Conservation (phyloP, 768 basidiomycete species). For the Sarcomyxa edulis region DNA sequence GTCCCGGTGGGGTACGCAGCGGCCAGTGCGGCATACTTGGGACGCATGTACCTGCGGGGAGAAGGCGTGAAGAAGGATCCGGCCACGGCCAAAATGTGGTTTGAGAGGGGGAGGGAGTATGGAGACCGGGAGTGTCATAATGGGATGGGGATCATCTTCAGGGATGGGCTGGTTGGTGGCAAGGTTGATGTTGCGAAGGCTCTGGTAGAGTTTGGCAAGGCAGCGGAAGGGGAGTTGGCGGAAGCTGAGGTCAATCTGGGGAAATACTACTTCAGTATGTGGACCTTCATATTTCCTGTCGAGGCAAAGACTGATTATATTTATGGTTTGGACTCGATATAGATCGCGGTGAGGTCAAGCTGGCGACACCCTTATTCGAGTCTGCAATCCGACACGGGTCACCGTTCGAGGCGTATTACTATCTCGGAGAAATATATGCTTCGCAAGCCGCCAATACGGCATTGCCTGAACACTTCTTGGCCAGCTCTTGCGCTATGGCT, state of each 20-base stretch:
- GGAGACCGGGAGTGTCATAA: slow-evolving; percentile 89
- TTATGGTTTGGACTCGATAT: slow-evolving; percentile 8
- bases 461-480: slow-evolving; percentile 42
- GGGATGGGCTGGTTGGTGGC: slow-evolving; percentile 77
- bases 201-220: slow-evolving; percentile 61
- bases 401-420: slow-evolving; percentile 92
- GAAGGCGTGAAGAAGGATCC: slow-evolving; percentile 84
- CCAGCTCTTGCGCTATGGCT: slow-evolving; percentile 82
- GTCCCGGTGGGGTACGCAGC: slow-evolving; percentile 59
- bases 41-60: slow-evolving; percentile 90
- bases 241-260: slow-evolving; percentile 92
- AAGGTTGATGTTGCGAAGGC: slow-evolving; percentile 64
- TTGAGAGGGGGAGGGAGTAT: slow-evolving; percentile 76
- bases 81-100: slow-evolving; percentile 85
- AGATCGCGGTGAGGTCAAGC: slow-evolving; percentile 66
- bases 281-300: background rate
- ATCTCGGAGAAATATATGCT: slow-evolving; percentile 80
- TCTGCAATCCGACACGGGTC: slow-evolving; percentile 83
- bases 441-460: slow-evolving; percentile 40
- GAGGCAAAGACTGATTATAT: background rate
- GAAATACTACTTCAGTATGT: slow-evolving; percentile 66
- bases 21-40: slow-evolving; percentile 82
- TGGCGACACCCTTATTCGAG: slow-evolving; percentile 77
- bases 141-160: slow-evolving; percentile 85
- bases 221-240: slow-evolving; percentile 83